Evolutionary conservation across 1,284 basidiomycete genomes (phyloP).

Genomic region (Trametes polyzona): DNA sequence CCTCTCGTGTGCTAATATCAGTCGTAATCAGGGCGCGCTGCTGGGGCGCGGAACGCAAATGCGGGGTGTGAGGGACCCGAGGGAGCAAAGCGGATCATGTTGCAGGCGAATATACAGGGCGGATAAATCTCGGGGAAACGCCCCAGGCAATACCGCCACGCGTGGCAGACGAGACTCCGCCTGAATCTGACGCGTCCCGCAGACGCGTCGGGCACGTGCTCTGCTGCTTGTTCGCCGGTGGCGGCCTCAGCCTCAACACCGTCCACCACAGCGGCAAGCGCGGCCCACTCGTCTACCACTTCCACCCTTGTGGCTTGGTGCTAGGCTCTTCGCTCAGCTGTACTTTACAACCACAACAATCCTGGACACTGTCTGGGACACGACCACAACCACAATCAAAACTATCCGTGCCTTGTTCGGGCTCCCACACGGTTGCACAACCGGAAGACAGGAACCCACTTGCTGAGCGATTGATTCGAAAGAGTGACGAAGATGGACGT

Average conservation of each 20-base stretch:
- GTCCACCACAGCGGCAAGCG: not conserved
- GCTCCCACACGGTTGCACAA: no score
- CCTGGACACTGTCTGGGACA: not conserved
- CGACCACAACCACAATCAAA: not conserved
- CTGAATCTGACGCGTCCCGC: slow-evolving; percentile 4
- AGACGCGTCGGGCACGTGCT: slow-evolving; percentile 20
- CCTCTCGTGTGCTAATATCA: no score
- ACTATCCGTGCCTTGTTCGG: not conserved
- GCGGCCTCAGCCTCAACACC: not conserved
- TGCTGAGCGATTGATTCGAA: not conserved
- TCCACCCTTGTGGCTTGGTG: not conserved
- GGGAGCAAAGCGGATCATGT: not conserved
- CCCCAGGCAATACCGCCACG: not conserved
- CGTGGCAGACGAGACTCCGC: slow-evolving; percentile 9
- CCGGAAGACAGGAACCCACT: not conserved
- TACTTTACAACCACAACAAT: not conserved
- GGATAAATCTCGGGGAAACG: not conserved
- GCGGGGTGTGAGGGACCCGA: no score
- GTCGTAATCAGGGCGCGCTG: no score
- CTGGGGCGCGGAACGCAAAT: no score
- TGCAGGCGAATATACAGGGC: not conserved
- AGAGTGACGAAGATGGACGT: slow-evolving; percentile 8
- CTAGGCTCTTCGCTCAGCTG: not conserved
- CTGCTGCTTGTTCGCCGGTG: not conserved
- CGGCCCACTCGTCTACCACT: not conserved